Evolutionary conservation across 2,329 filamentous ascomycete species (phyloP), one percentile per base, ranked within the genome.

Genomic region (Neofusicoccum laricinum): DNA sequence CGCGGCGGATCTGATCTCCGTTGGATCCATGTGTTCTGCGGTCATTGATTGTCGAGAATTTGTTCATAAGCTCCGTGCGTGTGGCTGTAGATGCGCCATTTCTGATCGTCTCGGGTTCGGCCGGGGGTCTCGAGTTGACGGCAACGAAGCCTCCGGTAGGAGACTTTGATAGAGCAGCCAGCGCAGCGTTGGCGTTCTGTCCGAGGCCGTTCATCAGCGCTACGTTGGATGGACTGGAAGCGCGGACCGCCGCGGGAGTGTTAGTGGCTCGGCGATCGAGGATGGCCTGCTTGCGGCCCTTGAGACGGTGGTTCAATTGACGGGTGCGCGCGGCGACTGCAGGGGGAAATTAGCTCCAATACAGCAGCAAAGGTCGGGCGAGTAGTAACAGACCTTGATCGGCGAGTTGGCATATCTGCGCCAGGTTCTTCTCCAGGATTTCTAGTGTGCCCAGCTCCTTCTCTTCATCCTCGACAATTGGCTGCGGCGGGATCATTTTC

Each of bases 401-500:
- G 3, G 92, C 92, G 71, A 89, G 87, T 72, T 92, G 91, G 69
- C 91, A 92, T 48, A 96, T 85, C 68, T 90, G 85, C 41, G 87
- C 86, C 40, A 96, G 80, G 67, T 92, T 90, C 75, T 89, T 87
- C 76, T 96, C 91, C 32, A 96, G 77, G 58, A 96, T 93, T 70
- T 95, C 91, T 70, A 96, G 80, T 0, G 92, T 94, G 12, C 88
- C 91, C 41, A 96, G 77, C 74, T 97, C 92, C 68, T 92, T 92
- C 73, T 89, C 87, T 77, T 96, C 93, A 72, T 96, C 92, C 72
- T 96, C 92, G 65, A 90, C 87, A 55, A 95, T 88, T 0, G 92
- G 91, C 67, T 93, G 88, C 14, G 90, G 88, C 2, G 92, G 89
- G 17, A 93, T 92, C 77, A 93, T 86, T 72, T 92, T 89, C 75